Conservation (phyloP, 1,284 basidiomycete species). For the Violaceomyces palustris region DNA sequence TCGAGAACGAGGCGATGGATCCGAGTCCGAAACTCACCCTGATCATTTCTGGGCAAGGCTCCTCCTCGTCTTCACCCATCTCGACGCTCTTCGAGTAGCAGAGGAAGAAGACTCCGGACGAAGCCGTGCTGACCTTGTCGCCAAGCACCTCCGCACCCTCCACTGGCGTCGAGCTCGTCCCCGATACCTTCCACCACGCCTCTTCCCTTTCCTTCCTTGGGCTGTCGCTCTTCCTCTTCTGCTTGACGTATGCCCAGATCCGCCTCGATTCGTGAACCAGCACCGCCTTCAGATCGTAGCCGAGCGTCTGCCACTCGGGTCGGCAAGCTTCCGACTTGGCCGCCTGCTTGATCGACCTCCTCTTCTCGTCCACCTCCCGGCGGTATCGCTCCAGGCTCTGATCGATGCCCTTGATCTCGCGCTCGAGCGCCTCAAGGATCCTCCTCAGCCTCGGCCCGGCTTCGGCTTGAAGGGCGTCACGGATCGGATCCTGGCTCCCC, state of each 20-base stretch:
- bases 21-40: constrained; percentile 2
- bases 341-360: constrained; percentile 14
- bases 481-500: constrained; percentile 6
- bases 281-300: constrained; percentile 21
- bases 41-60: constrained; percentile 7
- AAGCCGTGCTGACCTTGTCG: constrained; percentile 19
- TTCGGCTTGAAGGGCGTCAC: constrained; percentile 9
- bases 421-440: constrained; percentile 8
- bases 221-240: too few species aligned
- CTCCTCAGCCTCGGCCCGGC: constrained; percentile 14
- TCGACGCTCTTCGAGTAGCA: constrained; percentile 4
- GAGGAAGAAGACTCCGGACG: constrained; percentile 16
- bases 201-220: too few species aligned
- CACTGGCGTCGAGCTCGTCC: too few species aligned
- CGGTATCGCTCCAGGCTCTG: constrained; percentile 9
- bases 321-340: too few species aligned
- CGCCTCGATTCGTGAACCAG: constrained; percentile 11
- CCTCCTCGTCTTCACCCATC: not conserved
- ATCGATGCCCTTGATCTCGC: constrained; percentile 7
- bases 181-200: constrained; percentile 15
- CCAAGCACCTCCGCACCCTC: constrained; percentile 1
- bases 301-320: constrained; percentile 18
- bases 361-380: constrained; percentile 9
- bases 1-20: too few species aligned
- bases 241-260: constrained; percentile 13